phyloP scores from a whole-genome alignment of 306 rosid species.

The Prunus kanzakura region DNA sequence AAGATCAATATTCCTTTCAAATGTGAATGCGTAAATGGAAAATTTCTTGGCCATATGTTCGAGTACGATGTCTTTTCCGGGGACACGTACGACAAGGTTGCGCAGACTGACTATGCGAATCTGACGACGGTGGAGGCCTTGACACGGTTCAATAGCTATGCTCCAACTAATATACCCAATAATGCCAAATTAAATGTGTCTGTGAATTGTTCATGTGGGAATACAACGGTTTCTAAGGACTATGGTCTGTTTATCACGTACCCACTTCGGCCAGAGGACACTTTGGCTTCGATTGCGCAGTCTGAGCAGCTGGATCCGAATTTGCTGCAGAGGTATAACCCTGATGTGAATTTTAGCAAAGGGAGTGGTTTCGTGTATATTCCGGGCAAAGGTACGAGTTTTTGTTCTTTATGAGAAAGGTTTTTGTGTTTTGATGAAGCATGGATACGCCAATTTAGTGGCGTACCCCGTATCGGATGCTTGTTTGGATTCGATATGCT shows the following conservation, averaged over 20 bases:
- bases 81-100: conserved; percentile 44
- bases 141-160: conserved; percentile 37
- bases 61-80: conserved; percentile 27
- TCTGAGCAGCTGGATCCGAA: not conserved
- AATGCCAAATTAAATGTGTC: conserved; percentile 38
- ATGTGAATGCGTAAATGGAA: conserved; percentile 49
- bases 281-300: conserved; percentile 20
- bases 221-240: conserved; percentile 37
- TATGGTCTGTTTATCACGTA: conserved; percentile 72
- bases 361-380: conserved; percentile 49
- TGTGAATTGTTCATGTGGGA: conserved; percentile 69
- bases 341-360: conserved; percentile 41
- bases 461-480: no score
- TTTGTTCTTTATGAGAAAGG: not conserved
- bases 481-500: no score
- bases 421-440: not conserved
- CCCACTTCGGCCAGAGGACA: conserved; percentile 45
- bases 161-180: conserved; percentile 16
- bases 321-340: conserved; percentile 56
- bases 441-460: no score
- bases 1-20: conserved; percentile 51
- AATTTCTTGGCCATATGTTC: conserved; percentile 61
- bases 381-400: conserved; percentile 58
- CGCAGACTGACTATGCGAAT: conserved; percentile 30
- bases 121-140: conserved; percentile 50